Percentiles rank a stretch among this genome's conserved stretches.
phyloP scores from a whole-genome alignment of 2,329 filamentous ascomycete genomes.

The Aspergillus sp. region DNA sequence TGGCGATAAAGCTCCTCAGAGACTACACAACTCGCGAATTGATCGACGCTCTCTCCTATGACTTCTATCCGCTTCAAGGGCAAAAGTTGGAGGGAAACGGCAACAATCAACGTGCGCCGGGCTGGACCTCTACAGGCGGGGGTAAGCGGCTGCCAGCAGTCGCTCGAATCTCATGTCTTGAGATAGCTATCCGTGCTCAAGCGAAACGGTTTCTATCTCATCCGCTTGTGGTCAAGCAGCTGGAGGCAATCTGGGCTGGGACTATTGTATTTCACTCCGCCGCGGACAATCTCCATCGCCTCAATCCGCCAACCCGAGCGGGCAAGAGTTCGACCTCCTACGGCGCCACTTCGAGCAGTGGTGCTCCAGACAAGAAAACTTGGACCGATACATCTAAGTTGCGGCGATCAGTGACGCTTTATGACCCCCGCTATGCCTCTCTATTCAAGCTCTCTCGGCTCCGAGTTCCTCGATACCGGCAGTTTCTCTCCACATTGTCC shows the following conservation, averaged over 20 bases:
- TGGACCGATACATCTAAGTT: slow-evolving; percentile 28
- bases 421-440: slow-evolving; percentile 88
- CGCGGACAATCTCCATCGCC: slow-evolving; percentile 80
- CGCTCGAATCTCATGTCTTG: slow-evolving; percentile 84
- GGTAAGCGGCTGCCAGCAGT: slow-evolving; percentile 59
- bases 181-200: slow-evolving; percentile 89
- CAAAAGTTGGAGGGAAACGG: slow-evolving; percentile 57
- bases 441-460: slow-evolving; percentile 89
- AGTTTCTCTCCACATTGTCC: slow-evolving; percentile 86
- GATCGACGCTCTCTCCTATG: slow-evolving; percentile 92
- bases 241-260: slow-evolving; percentile 97
- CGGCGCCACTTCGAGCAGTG: slow-evolving; percentile 28
- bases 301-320: slow-evolving; percentile 45
- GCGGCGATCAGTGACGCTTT: slow-evolving; percentile 79
- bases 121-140: slow-evolving; percentile 41
- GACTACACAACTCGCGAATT: slow-evolving; percentile 88
- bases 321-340: slow-evolving; percentile 27
- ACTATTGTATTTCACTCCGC: slow-evolving; percentile 92
- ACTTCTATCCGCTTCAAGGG: slow-evolving; percentile 91
- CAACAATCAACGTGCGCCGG: slow-evolving; percentile 38
- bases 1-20: slow-evolving; percentile 86
- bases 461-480: slow-evolving; percentile 87
- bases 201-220: slow-evolving; percentile 92
- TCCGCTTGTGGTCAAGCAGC: slow-evolving; percentile 86
- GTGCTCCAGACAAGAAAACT: slow-evolving; percentile 10